Conservation (phyloP, 1,284 basidiomycete genomes). For the Exobasidium rhododendri region DNA sequence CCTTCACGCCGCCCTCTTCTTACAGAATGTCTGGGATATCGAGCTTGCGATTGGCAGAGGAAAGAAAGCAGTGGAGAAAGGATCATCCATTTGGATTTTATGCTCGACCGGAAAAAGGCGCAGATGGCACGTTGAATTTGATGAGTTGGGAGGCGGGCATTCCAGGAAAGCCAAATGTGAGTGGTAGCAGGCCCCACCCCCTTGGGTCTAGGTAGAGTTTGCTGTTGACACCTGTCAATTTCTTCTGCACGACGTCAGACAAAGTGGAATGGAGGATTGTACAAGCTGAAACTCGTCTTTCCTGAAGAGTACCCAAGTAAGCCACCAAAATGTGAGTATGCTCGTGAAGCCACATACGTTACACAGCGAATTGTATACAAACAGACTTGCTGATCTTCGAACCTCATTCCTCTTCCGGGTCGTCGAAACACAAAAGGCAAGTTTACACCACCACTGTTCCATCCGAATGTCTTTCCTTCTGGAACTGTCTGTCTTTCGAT, state of each 20-base stretch:
- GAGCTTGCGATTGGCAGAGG: no score
- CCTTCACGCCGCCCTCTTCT: no score
- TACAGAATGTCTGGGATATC: no score
- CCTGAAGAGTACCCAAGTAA: constrained; percentile 73
- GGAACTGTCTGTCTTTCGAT: constrained; percentile 98
- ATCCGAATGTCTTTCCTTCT: constrained; percentile 97
- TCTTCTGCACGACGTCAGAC: constrained; percentile 64
- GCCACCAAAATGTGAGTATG: constrained; percentile 80
- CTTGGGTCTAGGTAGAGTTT: no score
- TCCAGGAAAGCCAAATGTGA: constrained; percentile 56
- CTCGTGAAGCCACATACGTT: no score
- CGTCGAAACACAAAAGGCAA: constrained; percentile 67
- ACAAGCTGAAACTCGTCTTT: constrained; percentile 79
- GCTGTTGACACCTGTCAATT: not conserved
- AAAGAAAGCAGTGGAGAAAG: constrained; percentile 98
- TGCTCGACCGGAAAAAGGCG: constrained; percentile 80
- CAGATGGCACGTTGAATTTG: constrained; percentile 91
- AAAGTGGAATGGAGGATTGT: constrained; percentile 91
- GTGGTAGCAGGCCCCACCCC: no score
- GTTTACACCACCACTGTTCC: constrained; percentile 92
- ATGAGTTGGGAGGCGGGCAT: constrained; percentile 93
- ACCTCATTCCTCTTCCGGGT: not conserved
- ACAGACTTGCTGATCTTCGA: no score
- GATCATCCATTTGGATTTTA: constrained; percentile 99
- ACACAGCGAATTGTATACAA: no score